Evolutionary conservation across 495 filamentous ascomycete species (phyloP).

Genomic region (Penicillium arizonense): DNA sequence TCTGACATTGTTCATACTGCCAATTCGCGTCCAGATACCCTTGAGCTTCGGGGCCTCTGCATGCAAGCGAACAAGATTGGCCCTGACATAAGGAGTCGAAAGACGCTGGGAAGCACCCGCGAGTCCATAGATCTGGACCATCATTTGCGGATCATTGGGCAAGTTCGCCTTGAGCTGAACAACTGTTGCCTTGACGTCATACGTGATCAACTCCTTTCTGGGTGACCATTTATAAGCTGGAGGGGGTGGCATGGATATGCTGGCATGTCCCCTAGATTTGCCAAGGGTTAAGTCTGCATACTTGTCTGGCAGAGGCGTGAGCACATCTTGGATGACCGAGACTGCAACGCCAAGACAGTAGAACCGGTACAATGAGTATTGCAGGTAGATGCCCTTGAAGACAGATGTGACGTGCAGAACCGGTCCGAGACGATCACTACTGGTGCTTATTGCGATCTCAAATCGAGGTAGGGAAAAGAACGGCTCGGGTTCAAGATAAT

Average conservation of each 20-base stretch:
- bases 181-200: slow-evolving; percentile 76
- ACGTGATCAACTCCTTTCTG: slow-evolving; percentile 66
- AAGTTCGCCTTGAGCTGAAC: slow-evolving; percentile 86
- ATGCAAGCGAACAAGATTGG: slow-evolving; percentile 77
- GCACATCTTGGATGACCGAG: slow-evolving; percentile 72
- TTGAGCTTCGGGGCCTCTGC: slow-evolving; percentile 80
- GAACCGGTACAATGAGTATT: slow-evolving; percentile 93
- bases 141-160: slow-evolving; percentile 82
- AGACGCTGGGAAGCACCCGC: slow-evolving; percentile 84
- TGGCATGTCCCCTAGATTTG: slow-evolving; percentile 12
- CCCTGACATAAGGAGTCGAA: slow-evolving; percentile 72
- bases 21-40: slow-evolving; percentile 77
- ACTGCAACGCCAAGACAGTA: slow-evolving; percentile 84
- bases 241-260: slow-evolving; percentile 27
- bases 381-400: slow-evolving; percentile 71
- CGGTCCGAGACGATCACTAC: slow-evolving; percentile 80
- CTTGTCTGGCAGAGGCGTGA: slow-evolving; percentile 48
- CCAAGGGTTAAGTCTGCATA: slow-evolving; percentile 3
- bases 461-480: slow-evolving; percentile 85
- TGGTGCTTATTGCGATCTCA: slow-evolving; percentile 80
- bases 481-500: slow-evolving; percentile 79
- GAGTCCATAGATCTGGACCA: slow-evolving; percentile 82
- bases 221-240: slow-evolving; percentile 25
- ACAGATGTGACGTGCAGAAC: slow-evolving; percentile 84
- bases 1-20: slow-evolving; percentile 77